These are phyloP conservation scores for Anthracocystis panici-leucophaei DNA, from an alignment of 1,284 basidiomycete species.

Conservation along the genomic window DNA sequence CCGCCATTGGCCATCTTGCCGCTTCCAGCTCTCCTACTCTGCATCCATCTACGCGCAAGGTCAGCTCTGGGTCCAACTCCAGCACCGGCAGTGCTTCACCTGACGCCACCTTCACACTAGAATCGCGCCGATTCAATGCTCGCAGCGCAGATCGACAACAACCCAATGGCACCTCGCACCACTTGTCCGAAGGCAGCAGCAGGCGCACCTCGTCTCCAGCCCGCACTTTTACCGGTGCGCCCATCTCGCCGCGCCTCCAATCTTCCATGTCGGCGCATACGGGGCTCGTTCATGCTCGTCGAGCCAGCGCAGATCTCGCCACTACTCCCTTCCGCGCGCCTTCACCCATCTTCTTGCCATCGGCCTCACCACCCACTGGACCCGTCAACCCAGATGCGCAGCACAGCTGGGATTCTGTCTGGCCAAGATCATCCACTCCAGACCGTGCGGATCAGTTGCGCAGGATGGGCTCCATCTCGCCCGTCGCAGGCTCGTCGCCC, in stretches of 20 bases:
- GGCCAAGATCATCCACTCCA: constrained; percentile 50
- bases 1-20: constrained; percentile 11
- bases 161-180: constrained; percentile 25
- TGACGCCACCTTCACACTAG: constrained; percentile 30
- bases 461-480: constrained; percentile 39
- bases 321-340: constrained; percentile 35
- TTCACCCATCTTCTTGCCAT: constrained; percentile 45
- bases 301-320: constrained; percentile 32
- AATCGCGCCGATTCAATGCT: constrained; percentile 21
- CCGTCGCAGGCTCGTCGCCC: constrained; percentile 38
- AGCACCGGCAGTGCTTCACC: constrained; percentile 39
- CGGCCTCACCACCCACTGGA: constrained; percentile 28
- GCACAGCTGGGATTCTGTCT: constrained; percentile 60
- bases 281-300: constrained; percentile 34
- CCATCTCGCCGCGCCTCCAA: constrained; percentile 57
- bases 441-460: constrained; percentile 41
- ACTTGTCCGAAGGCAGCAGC: constrained; percentile 23
- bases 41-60: constrained; percentile 32
- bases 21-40: constrained; percentile 19
- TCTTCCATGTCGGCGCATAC: constrained; percentile 43
- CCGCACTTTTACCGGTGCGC: constrained; percentile 37
- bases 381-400: constrained; percentile 52
- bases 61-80: constrained; percentile 34
- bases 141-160: constrained; percentile 29
- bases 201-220: constrained; percentile 51